These are phyloP conservation scores for Lippia alba DNA, from an alignment of 305 asterid species.

Conservation along the genomic window DNA sequence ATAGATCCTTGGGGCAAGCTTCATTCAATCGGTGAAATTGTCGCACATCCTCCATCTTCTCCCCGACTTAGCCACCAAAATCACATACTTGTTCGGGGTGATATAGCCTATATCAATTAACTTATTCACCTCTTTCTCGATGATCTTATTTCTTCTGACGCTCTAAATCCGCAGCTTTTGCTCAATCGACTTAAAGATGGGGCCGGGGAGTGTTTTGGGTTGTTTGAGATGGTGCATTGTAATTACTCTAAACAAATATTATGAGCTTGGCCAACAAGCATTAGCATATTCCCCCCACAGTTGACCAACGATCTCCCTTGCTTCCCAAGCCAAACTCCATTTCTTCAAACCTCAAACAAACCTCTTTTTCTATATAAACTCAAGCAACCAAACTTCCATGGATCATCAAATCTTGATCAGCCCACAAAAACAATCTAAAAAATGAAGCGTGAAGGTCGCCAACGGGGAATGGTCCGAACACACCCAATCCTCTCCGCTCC, in stretches of 20 bases:
- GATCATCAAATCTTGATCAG: background rate
- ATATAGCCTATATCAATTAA: too few species aligned
- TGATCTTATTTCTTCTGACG: too few species aligned
- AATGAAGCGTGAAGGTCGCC: conserved; percentile 89
- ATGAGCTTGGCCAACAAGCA: conserved; percentile 41
- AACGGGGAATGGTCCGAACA: conserved; percentile 74
- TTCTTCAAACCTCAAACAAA: background rate
- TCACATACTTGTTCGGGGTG: too few species aligned
- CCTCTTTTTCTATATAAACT: conserved; percentile 31
- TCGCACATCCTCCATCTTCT: too few species aligned
- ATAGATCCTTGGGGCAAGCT: too few species aligned
- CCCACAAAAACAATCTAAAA: conserved; percentile 21
- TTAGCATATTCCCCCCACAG: conserved; percentile 8
- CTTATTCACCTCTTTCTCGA: too few species aligned
- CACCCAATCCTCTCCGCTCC: conserved; percentile 45
- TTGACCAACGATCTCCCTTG: conserved; percentile 45
- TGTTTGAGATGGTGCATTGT: background rate
- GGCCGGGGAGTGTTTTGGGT: too few species aligned
- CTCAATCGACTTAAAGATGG: too few species aligned
- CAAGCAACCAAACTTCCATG: conserved; percentile 1
- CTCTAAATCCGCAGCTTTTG: too few species aligned
- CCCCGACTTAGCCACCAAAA: too few species aligned
- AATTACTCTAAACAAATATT: background rate
- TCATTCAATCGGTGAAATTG: too few species aligned
- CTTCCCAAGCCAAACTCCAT: conserved; percentile 54